phyloP scores from a whole-genome alignment of 2,329 filamentous ascomycete genomes.

The Alternaria novae-zelandiae region DNA sequence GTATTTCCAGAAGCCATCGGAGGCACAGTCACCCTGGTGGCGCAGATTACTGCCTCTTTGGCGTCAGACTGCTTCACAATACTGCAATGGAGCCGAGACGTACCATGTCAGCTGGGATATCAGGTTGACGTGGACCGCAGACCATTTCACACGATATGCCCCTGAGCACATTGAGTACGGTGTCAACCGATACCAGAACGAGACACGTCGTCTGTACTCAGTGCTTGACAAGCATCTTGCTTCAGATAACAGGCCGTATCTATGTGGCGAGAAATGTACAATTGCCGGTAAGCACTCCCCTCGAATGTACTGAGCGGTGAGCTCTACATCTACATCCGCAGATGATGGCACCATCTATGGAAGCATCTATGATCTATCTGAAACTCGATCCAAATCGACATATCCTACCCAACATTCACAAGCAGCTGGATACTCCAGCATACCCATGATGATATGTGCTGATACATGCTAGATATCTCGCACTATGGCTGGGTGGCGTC shows the following conservation, averaged over 20 bases:
- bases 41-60: not conserved
- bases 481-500: constrained; percentile 78
- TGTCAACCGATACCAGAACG: constrained; percentile 80
- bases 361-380: not conserved
- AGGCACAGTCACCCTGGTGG: not conserved
- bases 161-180: constrained; percentile 84
- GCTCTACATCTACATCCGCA: not conserved
- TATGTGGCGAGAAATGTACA: constrained; percentile 70
- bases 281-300: constrained; percentile 43
- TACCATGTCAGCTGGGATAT: not conserved
- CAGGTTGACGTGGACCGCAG: constrained; percentile 42
- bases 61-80: not conserved
- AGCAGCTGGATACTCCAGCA: not conserved
- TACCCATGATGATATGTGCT: not conserved
- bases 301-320: not conserved
- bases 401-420: not conserved
- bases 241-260: constrained; percentile 56
- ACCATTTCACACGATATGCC: constrained; percentile 84
- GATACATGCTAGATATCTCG: constrained; percentile 66
- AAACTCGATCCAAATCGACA: not conserved
- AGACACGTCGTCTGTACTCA: constrained; percentile 81
- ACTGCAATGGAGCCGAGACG: not conserved
- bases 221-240: constrained; percentile 75
- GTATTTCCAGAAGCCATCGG: not conserved
- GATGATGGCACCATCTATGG: not conserved